These are phyloP conservation scores for Pseudomassariella vexata DNA, from an alignment of 2,329 filamentous ascomycete genomes.

Conservation along the genomic window DNA sequence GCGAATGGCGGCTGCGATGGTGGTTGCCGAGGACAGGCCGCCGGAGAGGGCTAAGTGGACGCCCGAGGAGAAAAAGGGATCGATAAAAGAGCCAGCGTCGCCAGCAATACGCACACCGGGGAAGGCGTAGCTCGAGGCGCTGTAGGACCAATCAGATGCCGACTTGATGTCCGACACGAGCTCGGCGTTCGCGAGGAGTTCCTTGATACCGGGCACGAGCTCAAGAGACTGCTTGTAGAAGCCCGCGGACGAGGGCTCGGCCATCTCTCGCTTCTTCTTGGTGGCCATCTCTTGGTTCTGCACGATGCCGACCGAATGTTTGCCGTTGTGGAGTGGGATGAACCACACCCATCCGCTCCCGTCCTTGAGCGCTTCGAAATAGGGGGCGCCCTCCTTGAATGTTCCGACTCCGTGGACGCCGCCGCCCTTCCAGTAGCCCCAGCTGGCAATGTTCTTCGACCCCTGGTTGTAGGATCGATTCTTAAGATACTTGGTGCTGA, in stretches of 20 bases:
- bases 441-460: conserved; percentile 43
- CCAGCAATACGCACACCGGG: conserved; percentile 34
- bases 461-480: conserved; percentile 39
- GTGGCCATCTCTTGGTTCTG: conserved; percentile 30
- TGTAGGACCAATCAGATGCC: conserved; percentile 43
- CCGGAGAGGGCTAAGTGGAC: conserved; percentile 37
- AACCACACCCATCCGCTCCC: conserved; percentile 43
- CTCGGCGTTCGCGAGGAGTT: conserved; percentile 24
- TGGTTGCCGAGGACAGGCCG: conserved; percentile 37
- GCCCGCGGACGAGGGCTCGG: conserved; percentile 12
- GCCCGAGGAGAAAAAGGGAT: conserved; percentile 42
- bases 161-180: conserved; percentile 22
- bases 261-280: conserved; percentile 26
- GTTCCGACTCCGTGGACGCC: conserved; percentile 18
- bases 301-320: conserved; percentile 36
- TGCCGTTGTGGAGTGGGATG: conserved; percentile 44
- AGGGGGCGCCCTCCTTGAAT: conserved; percentile 28
- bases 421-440: conserved; percentile 39
- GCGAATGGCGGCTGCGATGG: conserved; percentile 31
- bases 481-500: conserved; percentile 43
- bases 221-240: conserved; percentile 30
- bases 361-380: conserved; percentile 39
- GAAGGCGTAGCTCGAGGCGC: conserved; percentile 33
- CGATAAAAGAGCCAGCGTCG: conserved; percentile 44
- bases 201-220: conserved; percentile 21